phyloP scores from a whole-genome alignment of 202 grass and related monocot genomes.

The Schoenoplectus tabernaemontani region DNA sequence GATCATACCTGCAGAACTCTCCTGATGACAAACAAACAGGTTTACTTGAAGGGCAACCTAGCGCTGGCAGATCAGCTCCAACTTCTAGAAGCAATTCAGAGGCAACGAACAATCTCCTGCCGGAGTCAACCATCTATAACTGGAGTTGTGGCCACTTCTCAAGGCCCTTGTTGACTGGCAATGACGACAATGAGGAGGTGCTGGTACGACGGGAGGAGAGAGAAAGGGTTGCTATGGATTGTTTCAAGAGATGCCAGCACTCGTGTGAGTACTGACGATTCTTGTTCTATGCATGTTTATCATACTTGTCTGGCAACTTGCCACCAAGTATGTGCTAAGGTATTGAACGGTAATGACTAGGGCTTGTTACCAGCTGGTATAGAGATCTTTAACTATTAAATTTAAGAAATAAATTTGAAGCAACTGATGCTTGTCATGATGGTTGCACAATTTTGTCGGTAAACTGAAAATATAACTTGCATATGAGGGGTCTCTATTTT shows the following conservation, averaged over 20 bases:
- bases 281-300: slow-evolving; percentile 18
- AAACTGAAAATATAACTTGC: background rate
- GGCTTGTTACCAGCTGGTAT: background rate
- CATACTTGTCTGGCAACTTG: slow-evolving; percentile 18
- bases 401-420: slow-evolving; percentile 4
- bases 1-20: slow-evolving; percentile 61
- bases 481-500: background rate
- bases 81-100: slow-evolving; percentile 27
- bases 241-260: slow-evolving; percentile 68
- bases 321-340: background rate
- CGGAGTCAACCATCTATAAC: slow-evolving; percentile 80
- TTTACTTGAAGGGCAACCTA: slow-evolving; percentile 69
- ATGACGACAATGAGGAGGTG: slow-evolving; percentile 76
- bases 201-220: slow-evolving; percentile 70
- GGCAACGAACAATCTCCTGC: slow-evolving; percentile 40
- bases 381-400: background rate
- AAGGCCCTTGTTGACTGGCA: slow-evolving; percentile 61
- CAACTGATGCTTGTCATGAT: background rate
- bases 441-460: background rate
- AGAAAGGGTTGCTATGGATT: slow-evolving; percentile 58
- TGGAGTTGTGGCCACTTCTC: slow-evolving; percentile 99
- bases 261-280: slow-evolving; percentile 54
- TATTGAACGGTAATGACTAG: background rate
- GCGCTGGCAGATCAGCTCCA: background rate
- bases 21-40: slow-evolving; percentile 50